Conservation (phyloP, 75 land plant genomes). For the Ceratopteris richardii region DNA sequence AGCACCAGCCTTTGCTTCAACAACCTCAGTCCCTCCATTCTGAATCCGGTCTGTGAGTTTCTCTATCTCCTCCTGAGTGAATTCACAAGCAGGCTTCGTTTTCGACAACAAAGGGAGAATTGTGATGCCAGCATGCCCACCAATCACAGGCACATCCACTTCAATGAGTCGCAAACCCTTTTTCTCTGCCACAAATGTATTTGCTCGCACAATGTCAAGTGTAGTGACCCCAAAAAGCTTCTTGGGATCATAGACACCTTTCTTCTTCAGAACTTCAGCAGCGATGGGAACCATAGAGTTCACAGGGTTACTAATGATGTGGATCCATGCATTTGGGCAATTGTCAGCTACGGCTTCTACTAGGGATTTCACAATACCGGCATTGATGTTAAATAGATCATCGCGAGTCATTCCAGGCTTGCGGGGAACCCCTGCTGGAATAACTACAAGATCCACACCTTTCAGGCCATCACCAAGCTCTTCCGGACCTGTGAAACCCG, state of each 20-base stretch:
- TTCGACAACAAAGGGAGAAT: no score
- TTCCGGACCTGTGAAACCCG: conserved; percentile 61
- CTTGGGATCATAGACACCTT: no score
- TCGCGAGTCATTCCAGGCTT: no score
- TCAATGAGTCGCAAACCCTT: conserved; percentile 85
- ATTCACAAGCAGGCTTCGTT: conserved; percentile 56
- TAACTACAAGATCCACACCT: conserved; percentile 75
- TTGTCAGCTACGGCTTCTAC: no score
- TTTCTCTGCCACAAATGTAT: no score
- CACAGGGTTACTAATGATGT: no score
- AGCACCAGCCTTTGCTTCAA: conserved; percentile 84
- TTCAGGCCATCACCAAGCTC: conserved; percentile 55
- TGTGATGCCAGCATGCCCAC: conserved; percentile 89
- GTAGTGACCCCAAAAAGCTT: conserved; percentile 88
- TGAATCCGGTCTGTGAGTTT: conserved; percentile 73
- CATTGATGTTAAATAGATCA: no score
- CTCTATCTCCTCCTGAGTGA: no score
- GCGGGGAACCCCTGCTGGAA: no score
- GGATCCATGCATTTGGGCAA: no score
- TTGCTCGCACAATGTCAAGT: conserved; percentile 75
- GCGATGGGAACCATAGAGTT: no score
- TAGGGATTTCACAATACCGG: no score
- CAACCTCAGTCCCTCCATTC: conserved; percentile 88
- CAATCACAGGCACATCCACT: conserved; percentile 84
- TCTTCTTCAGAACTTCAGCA: conserved; percentile 67